Conservation (phyloP, 331 rosid genomes). For the Pyrus hybrid region DNA sequence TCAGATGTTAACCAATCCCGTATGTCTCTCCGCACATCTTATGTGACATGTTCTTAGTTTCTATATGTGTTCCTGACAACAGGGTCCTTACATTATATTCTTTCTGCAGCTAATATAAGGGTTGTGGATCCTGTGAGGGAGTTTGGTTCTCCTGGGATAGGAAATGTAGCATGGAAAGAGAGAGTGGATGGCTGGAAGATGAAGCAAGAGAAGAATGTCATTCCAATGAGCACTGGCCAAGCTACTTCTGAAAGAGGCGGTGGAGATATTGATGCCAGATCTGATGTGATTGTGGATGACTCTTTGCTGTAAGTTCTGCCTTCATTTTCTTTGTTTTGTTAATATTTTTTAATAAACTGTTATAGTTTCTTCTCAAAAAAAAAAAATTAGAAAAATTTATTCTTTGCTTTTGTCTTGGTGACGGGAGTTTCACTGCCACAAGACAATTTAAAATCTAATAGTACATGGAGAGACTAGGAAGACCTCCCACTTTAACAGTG, state of each 20-base stretch:
- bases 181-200: slow-evolving; percentile 99
- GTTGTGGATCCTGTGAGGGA: slow-evolving; percentile 57
- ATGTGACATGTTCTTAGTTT: background rate
- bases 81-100: slow-evolving; percentile 6
- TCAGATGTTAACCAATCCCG: slow-evolving; percentile 81
- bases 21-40: slow-evolving; percentile 19
- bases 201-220: slow-evolving; percentile 85
- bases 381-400: background rate
- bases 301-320: slow-evolving; percentile 54
- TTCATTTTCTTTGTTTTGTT: background rate
- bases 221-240: slow-evolving; percentile 90
- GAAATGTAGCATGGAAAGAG: slow-evolving; percentile 99
- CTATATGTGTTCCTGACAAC: slow-evolving; percentile 2
- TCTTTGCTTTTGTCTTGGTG: background rate
- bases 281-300: slow-evolving; percentile 88
- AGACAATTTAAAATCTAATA: background rate
- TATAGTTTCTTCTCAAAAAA: too few species aligned
- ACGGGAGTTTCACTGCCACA: background rate
- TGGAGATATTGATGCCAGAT: slow-evolving; percentile 91
- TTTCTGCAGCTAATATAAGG: slow-evolving; percentile 59
- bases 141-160: slow-evolving; percentile 56
- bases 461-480: background rate
- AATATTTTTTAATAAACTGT: too few species aligned
- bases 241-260: slow-evolving; percentile 90
- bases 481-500: background rate